phyloP scores from a whole-genome alignment of 257 asterid genomes.

The Lantana camara region DNA sequence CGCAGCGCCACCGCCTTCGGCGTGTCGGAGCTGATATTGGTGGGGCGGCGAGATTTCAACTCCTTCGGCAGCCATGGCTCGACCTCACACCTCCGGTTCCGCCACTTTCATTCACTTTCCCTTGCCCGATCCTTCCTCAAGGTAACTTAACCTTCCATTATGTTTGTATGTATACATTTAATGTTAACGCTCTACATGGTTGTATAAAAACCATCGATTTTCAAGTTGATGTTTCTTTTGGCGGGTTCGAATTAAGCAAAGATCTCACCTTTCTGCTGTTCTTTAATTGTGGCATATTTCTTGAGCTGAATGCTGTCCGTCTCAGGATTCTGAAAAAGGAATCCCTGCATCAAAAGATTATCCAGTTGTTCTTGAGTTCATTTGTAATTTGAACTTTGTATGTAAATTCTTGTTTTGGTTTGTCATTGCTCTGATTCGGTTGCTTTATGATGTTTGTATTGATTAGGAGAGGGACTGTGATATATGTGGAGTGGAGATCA shows the following conservation, averaged over 20 bases:
- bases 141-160: conserved; percentile 40
- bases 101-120: conserved; percentile 80
- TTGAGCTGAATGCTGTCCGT: too few relatives aligned
- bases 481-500: conserved; percentile 96
- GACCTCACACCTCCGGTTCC: conserved; percentile 77
- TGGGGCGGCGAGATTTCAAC: conserved; percentile 94
- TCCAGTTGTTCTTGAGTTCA: too few relatives aligned
- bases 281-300: neutral
- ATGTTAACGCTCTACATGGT: too few relatives aligned
- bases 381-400: neutral
- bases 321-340: too few relatives aligned
- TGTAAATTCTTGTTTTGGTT: neutral
- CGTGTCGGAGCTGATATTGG: conserved; percentile 77
- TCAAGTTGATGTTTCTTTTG: neutral
- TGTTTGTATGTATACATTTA: neutral
- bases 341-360: too few relatives aligned
- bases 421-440: conserved; percentile 14
- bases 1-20: conserved; percentile 99
- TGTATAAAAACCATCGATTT: too few relatives aligned
- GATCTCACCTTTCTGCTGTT: conserved; percentile 8
- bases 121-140: conserved; percentile 74
- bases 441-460: conserved; percentile 17
- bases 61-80: conserved; percentile 97
- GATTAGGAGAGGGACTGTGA: conserved; percentile 85
- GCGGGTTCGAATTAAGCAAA: neutral